Base-by-base conservation (phyloP, 805 yeast species). In the Barnettozyma sp. region DNA sequence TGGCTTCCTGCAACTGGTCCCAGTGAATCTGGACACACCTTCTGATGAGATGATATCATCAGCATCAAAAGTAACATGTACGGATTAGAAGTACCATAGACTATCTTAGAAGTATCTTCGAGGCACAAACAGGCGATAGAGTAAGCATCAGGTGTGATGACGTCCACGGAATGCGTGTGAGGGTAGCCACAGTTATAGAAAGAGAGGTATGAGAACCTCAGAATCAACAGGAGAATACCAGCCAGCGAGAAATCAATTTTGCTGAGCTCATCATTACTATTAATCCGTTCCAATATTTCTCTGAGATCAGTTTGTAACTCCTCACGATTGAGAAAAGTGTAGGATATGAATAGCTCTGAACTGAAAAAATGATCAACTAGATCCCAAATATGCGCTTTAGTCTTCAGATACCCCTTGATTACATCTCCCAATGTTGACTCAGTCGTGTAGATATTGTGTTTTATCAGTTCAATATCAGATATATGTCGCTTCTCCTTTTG, bases 281-380 rank as follows among this genome's bases (percentile, higher is more conserved):
- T 23, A 5, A 36, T 10, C 14, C 21, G 24, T 15, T 19, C 25
- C 9, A 36, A 13, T 20, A 36, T 27, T 12, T 36, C 35, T 4
- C 29, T 31, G 11, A 27, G 35, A 12, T 18, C 27, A 11, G 27
- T 15, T 22, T 36, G 33, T 13, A 36, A 32, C 9, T 17, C n/a
- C 11, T 12, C 33, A 15, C 32, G 21, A 23, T 35, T 31, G 11
- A 39, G 4, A 20, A 16, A 39, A 4, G 36, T 28, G 23, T 17
- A 35, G 9, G 14, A 10, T 22, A 39, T 32, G 22, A 14, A 35
- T 14, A 39, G 16, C 14, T 39, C 39, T 11, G 36, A 19, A 12
- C 23, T 32, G 22, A 39, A 39, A 16, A 39, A 39, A 33, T 39
- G 42, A 12, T 39, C 25, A 7, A 39, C 27, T 3, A 28, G 27